phyloP scores from a whole-genome alignment of 2,329 filamentous ascomycete genomes.

The Hypoxylon sp. region DNA sequence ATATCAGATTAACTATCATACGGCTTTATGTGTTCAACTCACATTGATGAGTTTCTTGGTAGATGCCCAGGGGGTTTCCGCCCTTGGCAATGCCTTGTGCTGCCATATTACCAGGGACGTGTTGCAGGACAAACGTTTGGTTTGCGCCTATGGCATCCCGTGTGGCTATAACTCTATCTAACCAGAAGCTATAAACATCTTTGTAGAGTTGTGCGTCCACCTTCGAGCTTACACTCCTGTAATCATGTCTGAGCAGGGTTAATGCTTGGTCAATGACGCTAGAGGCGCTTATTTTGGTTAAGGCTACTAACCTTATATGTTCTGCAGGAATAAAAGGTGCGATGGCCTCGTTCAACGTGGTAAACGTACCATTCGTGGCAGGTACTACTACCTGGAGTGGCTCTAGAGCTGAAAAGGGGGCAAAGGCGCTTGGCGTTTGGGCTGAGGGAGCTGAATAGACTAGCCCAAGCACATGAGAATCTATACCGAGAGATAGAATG shows the following conservation, averaged over 20 bases:
- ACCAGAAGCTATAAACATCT: conserved; percentile 49
- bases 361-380: background rate
- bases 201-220: conserved; percentile 50
- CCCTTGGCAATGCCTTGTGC: conserved; percentile 36
- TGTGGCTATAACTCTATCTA: conserved; percentile 31
- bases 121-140: conserved; percentile 45
- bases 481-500: conserved; percentile 39
- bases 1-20: background rate
- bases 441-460: conserved; percentile 46
- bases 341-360: background rate
- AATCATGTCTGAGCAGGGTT: conserved; percentile 47
- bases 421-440: conserved; percentile 42
- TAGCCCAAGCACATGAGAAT: conserved; percentile 39
- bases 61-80: conserved; percentile 42
- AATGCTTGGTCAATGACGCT: background rate
- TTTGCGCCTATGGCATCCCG: conserved; percentile 42
- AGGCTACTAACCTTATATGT: background rate
- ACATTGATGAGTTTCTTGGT: conserved; percentile 40
- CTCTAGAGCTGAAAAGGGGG: conserved; percentile 43
- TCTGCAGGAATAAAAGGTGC: conserved; percentile 11
- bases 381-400: background rate
- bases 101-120: conserved; percentile 29
- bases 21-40: conserved; percentile 11
- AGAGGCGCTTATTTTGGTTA: background rate
- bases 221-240: conserved; percentile 37